Base-by-base conservation (phyloP, 78 protist species). In the slime mould (Dictyostelium discoideum) region DNA sequence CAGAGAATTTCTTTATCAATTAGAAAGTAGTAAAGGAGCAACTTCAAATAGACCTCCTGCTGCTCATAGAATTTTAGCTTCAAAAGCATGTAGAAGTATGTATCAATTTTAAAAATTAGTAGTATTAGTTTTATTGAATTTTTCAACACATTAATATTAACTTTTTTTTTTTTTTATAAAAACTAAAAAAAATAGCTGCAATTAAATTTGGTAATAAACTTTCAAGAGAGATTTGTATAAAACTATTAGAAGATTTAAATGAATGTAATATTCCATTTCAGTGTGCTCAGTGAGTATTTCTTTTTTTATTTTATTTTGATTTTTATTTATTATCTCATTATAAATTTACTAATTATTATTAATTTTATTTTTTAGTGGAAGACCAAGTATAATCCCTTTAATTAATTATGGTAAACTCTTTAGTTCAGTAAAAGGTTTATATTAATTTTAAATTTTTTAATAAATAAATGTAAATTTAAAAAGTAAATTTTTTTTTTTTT, bases 241-340 rank as follows among this genome's bases (percentile, higher is more conserved):
- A 48, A 9, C 20, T 90, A 14, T 22, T 90, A 24, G 48, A 72
- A 37, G 95, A 90, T 18, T 50, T 90, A 7, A 46, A 74, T 78
- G 72, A 67, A 9, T 90, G 95, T 73, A 69, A 73, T 2, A 54
- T 78, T n/a, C 95, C 95, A 82, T 90, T 90, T 69, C 95, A 90
- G 67, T 90, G 95, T 69, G 95, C 88, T 22, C 95, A 90, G 90
- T 85, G 46, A 44, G 90, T 85, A 44, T 13, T 37, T 14, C 11
- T 0, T 42, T 39, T n/a, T 18, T n/a, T 32, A 5, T 13, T n/a
- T 39, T 44, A 1, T 2, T n/a, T 18, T 42, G 5, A 13, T 32
- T 6, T 16, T 44, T 79, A 14, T 39, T 42, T 39, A 32, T 32
- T 32, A 32, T 32, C 37, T 32, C 37, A 32, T 32, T 2, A n/a